Percentiles rank a stretch among this genome's conserved stretches.
Evolutionary conservation across 768 basidiomycete genomes (phyloP).

Genomic region (Auricularia sp.): DNA sequence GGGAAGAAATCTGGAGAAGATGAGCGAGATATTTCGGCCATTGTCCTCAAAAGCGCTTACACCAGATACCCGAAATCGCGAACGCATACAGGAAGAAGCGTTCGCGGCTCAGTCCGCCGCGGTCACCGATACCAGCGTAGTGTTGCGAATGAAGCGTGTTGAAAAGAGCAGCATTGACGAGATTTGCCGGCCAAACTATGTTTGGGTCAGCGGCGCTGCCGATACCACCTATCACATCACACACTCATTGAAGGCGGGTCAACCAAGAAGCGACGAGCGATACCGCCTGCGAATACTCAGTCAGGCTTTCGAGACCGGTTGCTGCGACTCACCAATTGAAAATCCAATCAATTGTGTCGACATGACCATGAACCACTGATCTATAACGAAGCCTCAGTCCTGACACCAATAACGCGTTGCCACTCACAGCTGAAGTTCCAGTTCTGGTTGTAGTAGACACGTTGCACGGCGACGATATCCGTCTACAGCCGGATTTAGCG

Average conservation of each 20-base stretch:
- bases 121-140: conserved; percentile 31
- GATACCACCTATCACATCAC: conserved; percentile 1
- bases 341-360: conserved; percentile 17
- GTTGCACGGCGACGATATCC: conserved; percentile 65
- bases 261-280: conserved; percentile 12
- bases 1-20: conserved; percentile 40
- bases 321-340: background rate
- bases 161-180: conserved; percentile 61
- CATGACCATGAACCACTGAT: conserved; percentile 35
- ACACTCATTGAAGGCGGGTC: conserved; percentile 13
- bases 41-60: conserved; percentile 22
- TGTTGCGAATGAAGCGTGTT: conserved; percentile 61
- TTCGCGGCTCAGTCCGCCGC: conserved; percentile 46
- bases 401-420: background rate
- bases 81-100: conserved; percentile 50
- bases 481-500: conserved; percentile 22
- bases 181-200: conserved; percentile 55
- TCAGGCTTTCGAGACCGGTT: background rate
- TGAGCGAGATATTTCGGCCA: background rate
- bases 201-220: background rate
- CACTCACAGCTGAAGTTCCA: conserved; percentile 36
- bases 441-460: conserved; percentile 52
- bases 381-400: conserved; percentile 3
- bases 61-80: conserved; percentile 28
- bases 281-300: background rate